Conservation (phyloP, 2,329 filamentous ascomycete species). For the Lachnellula willkommii region DNA sequence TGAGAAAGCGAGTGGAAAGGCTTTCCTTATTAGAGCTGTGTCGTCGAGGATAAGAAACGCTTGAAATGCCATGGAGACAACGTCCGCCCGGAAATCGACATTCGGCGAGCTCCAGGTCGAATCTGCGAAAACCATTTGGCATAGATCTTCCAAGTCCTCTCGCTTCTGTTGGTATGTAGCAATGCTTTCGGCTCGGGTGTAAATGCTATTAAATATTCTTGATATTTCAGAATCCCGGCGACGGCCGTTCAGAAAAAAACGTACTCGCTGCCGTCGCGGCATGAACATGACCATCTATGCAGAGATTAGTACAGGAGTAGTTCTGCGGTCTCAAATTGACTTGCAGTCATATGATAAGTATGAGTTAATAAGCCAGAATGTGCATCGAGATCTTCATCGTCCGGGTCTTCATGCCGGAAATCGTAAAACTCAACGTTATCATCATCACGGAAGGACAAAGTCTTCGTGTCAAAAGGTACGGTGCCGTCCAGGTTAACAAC, state of each 20-base stretch:
- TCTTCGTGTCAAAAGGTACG: not conserved
- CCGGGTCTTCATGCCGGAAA: not conserved
- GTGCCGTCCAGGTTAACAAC: not conserved
- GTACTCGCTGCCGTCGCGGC: not conserved
- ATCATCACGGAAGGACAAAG: not conserved
- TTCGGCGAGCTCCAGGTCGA: not conserved
- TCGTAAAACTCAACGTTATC: not conserved
- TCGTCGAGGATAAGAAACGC: not conserved
- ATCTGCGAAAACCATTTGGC: not conserved
- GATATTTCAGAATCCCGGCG: not conserved
- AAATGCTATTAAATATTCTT: not conserved
- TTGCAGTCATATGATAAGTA: not conserved
- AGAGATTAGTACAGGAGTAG: too few relatives aligned
- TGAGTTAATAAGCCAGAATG: not conserved
- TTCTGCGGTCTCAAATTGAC: not conserved
- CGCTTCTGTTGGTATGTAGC: not conserved
- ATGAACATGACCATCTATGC: not conserved
- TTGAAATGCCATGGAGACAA: not conserved
- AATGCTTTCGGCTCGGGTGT: not conserved
- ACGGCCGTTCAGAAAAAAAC: not conserved
- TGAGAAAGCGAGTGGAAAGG: not conserved
- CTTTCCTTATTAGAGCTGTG: not conserved
- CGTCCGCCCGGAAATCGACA: not conserved
- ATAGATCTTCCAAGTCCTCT: not conserved
- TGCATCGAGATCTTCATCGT: not conserved